phyloP scores from a whole-genome alignment of 78 protist genomes.

The Guillardia theta region DNA sequence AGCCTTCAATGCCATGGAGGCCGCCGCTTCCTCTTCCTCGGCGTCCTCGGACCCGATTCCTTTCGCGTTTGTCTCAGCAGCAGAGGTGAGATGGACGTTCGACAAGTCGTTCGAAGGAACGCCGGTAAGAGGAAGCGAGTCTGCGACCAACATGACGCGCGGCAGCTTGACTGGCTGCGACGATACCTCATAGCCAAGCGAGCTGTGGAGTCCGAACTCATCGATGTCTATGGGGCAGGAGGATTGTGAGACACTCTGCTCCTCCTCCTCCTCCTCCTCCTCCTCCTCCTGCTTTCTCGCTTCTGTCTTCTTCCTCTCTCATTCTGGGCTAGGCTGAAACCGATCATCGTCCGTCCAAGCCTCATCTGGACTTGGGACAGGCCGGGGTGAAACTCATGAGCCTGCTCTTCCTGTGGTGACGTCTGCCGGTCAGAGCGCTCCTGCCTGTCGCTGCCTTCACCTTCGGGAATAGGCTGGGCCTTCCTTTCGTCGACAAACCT shows the following conservation, averaged over 20 bases:
- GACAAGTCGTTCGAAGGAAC: not conserved
- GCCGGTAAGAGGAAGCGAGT: not conserved
- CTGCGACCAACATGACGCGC: not conserved
- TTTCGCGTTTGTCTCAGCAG: slow-evolving; percentile 11
- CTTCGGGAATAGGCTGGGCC: not conserved
- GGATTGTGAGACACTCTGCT: not conserved
- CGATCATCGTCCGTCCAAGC: slow-evolving; percentile 7
- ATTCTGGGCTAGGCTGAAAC: not conserved
- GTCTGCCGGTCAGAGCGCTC: not conserved
- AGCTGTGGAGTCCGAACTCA: not conserved
- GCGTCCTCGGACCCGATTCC: not conserved
- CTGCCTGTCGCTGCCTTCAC: slow-evolving; percentile 28
- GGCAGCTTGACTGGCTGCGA: not conserved
- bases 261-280: not conserved
- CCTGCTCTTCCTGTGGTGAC: not conserved
- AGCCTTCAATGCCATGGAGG: slow-evolving; percentile 23
- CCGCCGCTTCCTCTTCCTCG: not conserved
- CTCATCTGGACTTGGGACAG: slow-evolving; percentile 28
- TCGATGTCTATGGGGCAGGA: not conserved
- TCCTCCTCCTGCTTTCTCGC: not conserved
- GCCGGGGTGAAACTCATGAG: not conserved
- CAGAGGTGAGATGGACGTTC: slow-evolving; percentile 8
- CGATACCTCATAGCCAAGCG: slow-evolving; percentile 17
- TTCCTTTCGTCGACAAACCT: slow-evolving; percentile 14
- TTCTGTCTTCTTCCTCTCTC: not conserved